Evolutionary conservation across 202 grass and related monocot species (phyloP).

Genomic region (Carex sylvatica): DNA sequence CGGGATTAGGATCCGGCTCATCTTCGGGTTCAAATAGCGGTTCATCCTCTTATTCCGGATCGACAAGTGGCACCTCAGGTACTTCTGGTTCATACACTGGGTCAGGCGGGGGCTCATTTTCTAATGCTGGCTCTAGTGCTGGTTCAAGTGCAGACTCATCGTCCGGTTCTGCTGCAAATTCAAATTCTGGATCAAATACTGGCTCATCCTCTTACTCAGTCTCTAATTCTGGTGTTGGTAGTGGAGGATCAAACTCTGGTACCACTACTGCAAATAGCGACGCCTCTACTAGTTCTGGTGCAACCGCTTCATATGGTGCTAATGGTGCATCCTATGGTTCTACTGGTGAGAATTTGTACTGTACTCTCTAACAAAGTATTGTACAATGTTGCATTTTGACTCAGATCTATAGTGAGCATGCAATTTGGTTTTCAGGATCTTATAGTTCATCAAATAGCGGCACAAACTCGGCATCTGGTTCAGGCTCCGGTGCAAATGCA

Average conservation of each 20-base stretch:
- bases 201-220: not conserved
- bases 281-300: constrained; percentile 25
- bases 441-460: constrained; percentile 16
- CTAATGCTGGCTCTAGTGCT: not conserved
- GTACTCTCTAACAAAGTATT: not conserved
- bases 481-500: constrained; percentile 15
- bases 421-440: constrained; percentile 21
- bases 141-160: not conserved
- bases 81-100: constrained; percentile 7
- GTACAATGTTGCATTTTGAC: not conserved
- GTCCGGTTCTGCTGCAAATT: not conserved
- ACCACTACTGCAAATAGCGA: constrained; percentile 3
- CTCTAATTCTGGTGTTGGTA: not conserved
- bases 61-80: not conserved
- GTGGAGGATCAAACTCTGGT: not conserved
- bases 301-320: not conserved
- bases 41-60: constrained; percentile 10
- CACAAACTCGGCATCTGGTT: constrained; percentile 22
- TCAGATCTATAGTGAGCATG: not conserved
- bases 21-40: not conserved
- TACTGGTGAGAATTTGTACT: constrained; percentile 20
- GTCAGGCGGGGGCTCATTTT: not conserved
- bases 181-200: not conserved
- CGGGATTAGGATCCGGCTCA: not conserved
- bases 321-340: constrained; percentile 41